A percentile compares a stretch with the other conserved stretches of the same genome.
Conservation (phyloP, 2,329 filamentous ascomycete genomes). For the Microcyclosporella mali region DNA sequence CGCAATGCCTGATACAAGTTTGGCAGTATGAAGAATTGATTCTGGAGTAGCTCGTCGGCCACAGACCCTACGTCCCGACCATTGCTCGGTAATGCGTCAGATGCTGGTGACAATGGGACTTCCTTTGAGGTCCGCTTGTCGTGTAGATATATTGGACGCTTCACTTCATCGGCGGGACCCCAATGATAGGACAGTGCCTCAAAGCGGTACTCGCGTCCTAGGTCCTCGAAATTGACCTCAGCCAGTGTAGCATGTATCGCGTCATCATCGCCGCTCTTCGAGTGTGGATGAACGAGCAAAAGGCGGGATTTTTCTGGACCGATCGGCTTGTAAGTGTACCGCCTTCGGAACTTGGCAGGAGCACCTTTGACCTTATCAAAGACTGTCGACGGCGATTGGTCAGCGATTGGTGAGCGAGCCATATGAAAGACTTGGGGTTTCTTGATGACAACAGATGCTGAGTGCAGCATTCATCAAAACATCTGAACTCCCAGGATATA, state of each 20-base stretch:
- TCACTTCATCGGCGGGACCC: background rate
- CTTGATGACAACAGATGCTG: too few relatives aligned
- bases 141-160: too few relatives aligned
- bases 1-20: background rate
- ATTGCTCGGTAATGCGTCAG: too few relatives aligned
- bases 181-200: slow-evolving; percentile 1
- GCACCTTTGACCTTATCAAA: background rate
- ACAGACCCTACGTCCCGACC: too few relatives aligned
- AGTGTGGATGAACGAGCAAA: background rate
- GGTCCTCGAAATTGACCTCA: background rate
- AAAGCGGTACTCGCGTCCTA: background rate
- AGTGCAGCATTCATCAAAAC: too few relatives aligned
- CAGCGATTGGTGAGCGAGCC: too few relatives aligned
- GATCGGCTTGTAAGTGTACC: background rate
- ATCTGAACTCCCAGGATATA: too few relatives aligned
- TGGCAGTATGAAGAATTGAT: background rate
- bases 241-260: background rate
- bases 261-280: background rate
- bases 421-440: too few relatives aligned
- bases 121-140: too few relatives aligned
- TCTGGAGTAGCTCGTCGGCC: too few relatives aligned
- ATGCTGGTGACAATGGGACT: too few relatives aligned
- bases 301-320: background rate
- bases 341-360: background rate
- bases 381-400: too few relatives aligned